Evolutionary conservation across 2,329 filamentous ascomycete species (phyloP).

Genomic region (Hymenoscyphus scutula): DNA sequence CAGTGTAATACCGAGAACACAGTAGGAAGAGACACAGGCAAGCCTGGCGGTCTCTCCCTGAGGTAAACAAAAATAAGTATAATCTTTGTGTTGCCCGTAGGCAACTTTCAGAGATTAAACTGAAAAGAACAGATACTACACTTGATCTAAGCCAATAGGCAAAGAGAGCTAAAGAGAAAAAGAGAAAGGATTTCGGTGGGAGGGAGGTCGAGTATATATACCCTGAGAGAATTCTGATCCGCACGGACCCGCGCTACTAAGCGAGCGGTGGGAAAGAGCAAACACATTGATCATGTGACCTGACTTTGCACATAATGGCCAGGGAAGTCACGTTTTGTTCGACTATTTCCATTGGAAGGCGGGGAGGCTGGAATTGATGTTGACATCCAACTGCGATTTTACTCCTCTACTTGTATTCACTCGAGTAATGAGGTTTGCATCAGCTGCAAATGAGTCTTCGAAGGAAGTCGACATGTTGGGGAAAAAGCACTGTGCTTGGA

Average conservation of each 20-base stretch:
- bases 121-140: constrained; percentile 93
- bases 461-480: too few relatives aligned
- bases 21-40: constrained; percentile 63
- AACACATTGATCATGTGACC: background rate
- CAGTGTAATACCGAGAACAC: constrained; percentile 78
- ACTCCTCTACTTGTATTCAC: too few relatives aligned
- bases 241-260: background rate
- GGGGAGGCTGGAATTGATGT: too few relatives aligned
- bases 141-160: constrained; percentile 79
- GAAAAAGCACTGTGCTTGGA: background rate
- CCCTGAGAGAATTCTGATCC: constrained; percentile 45
- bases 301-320: background rate
- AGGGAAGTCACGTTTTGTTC: background rate
- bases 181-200: constrained; percentile 4
- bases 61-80: constrained; percentile 75
- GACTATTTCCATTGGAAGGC: too few relatives aligned
- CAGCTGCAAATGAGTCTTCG: too few relatives aligned
- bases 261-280: background rate
- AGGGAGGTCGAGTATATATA: constrained; percentile 5
- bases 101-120: constrained; percentile 62
- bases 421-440: too few relatives aligned
- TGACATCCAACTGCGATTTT: too few relatives aligned
- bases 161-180: constrained; percentile 50
- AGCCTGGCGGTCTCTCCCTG: constrained; percentile 62
- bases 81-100: constrained; percentile 67